Evolutionary conservation across 192 early-diverging fungal genomes (phyloP), one percentile per base, ranked within the genome.

Genomic region (Linnemannia exigua): DNA sequence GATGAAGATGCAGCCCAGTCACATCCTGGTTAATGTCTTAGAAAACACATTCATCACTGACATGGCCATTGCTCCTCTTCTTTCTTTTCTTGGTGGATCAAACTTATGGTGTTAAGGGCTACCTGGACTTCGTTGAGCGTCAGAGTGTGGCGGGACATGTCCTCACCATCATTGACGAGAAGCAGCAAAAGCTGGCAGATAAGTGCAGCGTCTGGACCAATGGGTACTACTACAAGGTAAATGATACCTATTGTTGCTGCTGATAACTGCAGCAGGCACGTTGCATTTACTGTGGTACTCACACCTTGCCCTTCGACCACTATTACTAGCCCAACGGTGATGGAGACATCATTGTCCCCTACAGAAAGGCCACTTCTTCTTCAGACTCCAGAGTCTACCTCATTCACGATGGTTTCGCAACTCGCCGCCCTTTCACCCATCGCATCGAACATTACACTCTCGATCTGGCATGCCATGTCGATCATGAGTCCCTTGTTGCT

Each of bases 61-160:
- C 67, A 69, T 33, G 31, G 31, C 66, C 8, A 38, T 22, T 20
- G n/a, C 6, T 46, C 44, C 9, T n/a, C 35, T 1, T 22, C 41
- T 51, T 11, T 4, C 9, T 22, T 20, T n/a, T 52, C 31, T n/a
- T 37, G 35, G 58, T 20, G 22, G 48, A n/a, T 19, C 22, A 4
- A 36, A 28, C 48, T 50, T 50, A 72, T 72, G 3, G 31, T 28
- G 22, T 74, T 35, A 88, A 91, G 89, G 90, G 89, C 1, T 86
- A 75, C 35, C 54, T 90, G 28, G 80, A 87, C 31, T 90, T 87
- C 47, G 68, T 91, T 22, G 73, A 86, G 16, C 75, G 87, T 69
- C 79, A 89, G 3, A 89, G 89, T 41, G 67, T 84, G 19, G 89
- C 88, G 16, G 90, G 90, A n/a, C 90, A 91, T 69, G 52, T 90